Conservation (phyloP, 768 basidiomycete species). For the Sporobolomyces pararoseus region DNA sequence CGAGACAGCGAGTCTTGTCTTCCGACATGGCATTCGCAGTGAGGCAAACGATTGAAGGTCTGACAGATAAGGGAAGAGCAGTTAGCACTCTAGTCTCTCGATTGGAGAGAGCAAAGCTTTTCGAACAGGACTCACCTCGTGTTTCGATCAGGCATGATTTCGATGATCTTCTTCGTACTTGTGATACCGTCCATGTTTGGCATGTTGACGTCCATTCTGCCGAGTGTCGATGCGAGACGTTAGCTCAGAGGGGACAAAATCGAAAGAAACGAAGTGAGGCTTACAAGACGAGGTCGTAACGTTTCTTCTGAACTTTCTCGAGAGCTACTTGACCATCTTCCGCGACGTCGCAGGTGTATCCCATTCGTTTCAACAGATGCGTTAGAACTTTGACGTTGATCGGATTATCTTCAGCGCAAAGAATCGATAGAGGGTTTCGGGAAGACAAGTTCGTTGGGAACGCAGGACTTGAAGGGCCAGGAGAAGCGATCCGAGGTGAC, state of each 20-base stretch:
- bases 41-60: conserved; percentile 31
- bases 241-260: no score
- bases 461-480: conserved; percentile 12
- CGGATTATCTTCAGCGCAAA: conserved; percentile 38
- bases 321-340: conserved; percentile 29
- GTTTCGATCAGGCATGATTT: conserved; percentile 28
- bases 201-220: conserved; percentile 42
- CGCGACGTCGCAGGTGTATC: conserved; percentile 22
- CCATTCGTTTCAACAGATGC: conserved; percentile 38
- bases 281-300: conserved; percentile 37
- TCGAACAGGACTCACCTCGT: no score
- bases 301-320: conserved; percentile 33
- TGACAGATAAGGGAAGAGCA: no score
- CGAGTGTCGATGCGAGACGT: no score
- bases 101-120: no score
- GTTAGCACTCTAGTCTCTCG: no score
- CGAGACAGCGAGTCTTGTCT: conserved; percentile 29
- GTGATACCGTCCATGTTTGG: conserved; percentile 30
- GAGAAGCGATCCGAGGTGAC: background rate
- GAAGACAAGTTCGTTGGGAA: conserved; percentile 34
- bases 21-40: conserved; percentile 41
- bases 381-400: conserved; percentile 40
- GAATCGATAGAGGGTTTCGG: conserved; percentile 30
- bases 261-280: background rate
- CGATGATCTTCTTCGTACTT: conserved; percentile 17